Base-by-base conservation (phyloP, 2,329 filamentous ascomycete genomes). In the Aspergillus fumigatus region DNA sequence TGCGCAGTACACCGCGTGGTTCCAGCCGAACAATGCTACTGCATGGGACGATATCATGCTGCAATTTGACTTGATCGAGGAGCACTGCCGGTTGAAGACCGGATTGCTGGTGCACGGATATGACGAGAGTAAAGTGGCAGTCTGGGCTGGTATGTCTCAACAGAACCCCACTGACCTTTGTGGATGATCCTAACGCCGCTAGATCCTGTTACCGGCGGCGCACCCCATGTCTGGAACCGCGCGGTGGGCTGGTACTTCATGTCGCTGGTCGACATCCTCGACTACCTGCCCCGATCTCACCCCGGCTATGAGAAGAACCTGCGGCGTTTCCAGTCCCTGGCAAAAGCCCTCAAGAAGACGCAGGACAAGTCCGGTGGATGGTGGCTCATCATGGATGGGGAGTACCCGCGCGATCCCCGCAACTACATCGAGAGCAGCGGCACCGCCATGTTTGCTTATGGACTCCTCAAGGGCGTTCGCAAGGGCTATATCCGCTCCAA, bases 391-490 rank as follows among this genome's bases (percentile, higher is more conserved):
- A 58, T 60, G 58, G 56, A 62, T 21, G 53, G 52, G 6, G 50
- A 41, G 25, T 62, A 55, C 35, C 55, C 58, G 1, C 48, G 50
- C 14, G 58, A 62, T 19, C 55, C 58, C 2, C 21, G 52, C 14
- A 60, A 62, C 53, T 62, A 60, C 26, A 60, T 62, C 19, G 60
- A 62, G 48, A 62, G 60, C 32, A 62, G 59, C 45, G 59, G 51
- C 2, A 55, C 52, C 6, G 59, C 59, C 4, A 60, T 62, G 59
- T 62, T 60, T 26, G 55, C 59, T 2, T 62, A 62, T 26, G 59
- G 55, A 17, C 50, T 60, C 26, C 50, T 58, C 1, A 55, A 57
- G 29, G 59, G 59, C 2, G 55, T 62, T 17, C 38, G 57, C 4
- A 55, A 56, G 40, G 59, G 59, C 11, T 60, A 53, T 19, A 32